Evolutionary conservation across 495 filamentous ascomycete species (phyloP).

Genomic region (Xylaria sp.): DNA sequence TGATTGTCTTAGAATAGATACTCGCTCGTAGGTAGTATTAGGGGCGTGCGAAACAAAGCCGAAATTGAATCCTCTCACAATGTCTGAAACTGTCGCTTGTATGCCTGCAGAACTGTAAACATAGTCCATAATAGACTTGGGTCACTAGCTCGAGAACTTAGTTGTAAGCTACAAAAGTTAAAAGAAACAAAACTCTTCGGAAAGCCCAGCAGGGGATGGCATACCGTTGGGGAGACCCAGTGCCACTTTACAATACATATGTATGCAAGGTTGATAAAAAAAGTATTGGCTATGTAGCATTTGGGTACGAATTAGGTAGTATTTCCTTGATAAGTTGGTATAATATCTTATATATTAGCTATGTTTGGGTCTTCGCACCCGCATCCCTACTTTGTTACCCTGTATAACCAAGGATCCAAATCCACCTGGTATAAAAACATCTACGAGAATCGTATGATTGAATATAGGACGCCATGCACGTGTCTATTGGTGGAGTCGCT

Average conservation of each 20-base stretch:
- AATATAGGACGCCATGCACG: background rate
- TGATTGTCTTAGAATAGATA: background rate
- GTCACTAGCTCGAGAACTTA: background rate
- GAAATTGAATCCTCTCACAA: background rate
- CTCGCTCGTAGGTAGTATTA: background rate
- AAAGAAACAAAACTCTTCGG: background rate
- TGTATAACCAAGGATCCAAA: background rate
- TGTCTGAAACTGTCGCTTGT: background rate
- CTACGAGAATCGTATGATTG: constrained; percentile 10
- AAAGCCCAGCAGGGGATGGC: background rate
- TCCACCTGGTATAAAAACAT: background rate
- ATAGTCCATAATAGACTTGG: background rate
- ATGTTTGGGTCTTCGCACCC: background rate
- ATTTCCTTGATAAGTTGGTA: background rate
- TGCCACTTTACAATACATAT: background rate
- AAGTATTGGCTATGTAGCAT: too few relatives aligned
- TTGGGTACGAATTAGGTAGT: background rate
- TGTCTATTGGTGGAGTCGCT: constrained; percentile 5
- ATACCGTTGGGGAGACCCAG: background rate
- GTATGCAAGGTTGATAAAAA: background rate
- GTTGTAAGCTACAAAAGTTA: background rate
- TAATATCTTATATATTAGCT: background rate
- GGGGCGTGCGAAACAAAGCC: background rate
- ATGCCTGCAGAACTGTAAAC: background rate
- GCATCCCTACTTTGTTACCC: background rate